A percentile compares a stretch with the other conserved stretches of the same genome.
phyloP scores from a whole-genome alignment of 2,329 filamentous ascomycete species.

The Penicillium digitatum region DNA sequence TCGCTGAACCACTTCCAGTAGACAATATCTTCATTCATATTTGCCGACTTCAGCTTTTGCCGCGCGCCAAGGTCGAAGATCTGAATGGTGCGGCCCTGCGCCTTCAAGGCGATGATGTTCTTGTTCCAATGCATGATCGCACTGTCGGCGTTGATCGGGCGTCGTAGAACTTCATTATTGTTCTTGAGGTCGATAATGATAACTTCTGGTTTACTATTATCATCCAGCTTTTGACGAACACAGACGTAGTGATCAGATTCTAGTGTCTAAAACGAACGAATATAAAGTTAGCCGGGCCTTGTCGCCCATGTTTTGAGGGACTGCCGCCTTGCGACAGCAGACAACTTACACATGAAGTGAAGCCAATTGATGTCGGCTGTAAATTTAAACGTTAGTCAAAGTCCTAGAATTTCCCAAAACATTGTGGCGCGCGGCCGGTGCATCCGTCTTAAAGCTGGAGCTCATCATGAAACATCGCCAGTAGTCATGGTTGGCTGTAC shows the following conservation, averaged over 20 bases:
- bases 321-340: constrained; percentile 2
- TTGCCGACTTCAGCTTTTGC: constrained; percentile 92
- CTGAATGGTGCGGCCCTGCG: constrained; percentile 88
- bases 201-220: constrained; percentile 81
- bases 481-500: constrained; percentile 28
- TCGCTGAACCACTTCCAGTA: constrained; percentile 99
- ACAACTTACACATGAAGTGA: constrained; percentile 74
- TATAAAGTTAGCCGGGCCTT: constrained; percentile 16
- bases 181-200: constrained; percentile 98
- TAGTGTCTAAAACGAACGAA: constrained; percentile 64
- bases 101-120: constrained; percentile 95
- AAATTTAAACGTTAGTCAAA: constrained; percentile 29
- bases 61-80: constrained; percentile 94
- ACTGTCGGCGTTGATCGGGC: constrained; percentile 98
- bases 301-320: constrained; percentile 6
- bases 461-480: constrained; percentile 14
- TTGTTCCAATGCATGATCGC: constrained; percentile 99
- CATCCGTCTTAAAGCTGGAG: constrained; percentile 19
- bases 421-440: constrained; percentile 12
- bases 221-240: constrained; percentile 88
- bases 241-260: constrained; percentile 97
- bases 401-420: not conserved
- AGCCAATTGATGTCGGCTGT: constrained; percentile 70
- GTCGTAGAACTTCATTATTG: constrained; percentile 87
- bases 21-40: constrained; percentile 94